Percentiles rank a stretch among this genome's conserved stretches.
Conservation (phyloP, 2,329 filamentous ascomycete genomes). For the Fusarium bulbicola region DNA sequence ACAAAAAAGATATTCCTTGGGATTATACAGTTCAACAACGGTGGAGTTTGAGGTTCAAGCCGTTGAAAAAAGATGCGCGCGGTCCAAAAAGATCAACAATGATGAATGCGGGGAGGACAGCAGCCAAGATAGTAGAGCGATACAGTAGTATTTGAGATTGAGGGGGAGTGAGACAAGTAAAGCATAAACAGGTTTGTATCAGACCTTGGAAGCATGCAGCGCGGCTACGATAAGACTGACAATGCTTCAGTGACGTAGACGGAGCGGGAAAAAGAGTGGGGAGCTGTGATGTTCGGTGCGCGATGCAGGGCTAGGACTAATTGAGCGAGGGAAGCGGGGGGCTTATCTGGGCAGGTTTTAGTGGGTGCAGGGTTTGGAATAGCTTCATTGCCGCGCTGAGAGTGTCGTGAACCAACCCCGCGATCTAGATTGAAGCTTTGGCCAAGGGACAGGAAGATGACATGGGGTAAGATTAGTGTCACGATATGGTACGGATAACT, state of each 20-base stretch:
- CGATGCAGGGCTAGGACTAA: slow-evolving; percentile 16
- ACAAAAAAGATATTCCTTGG: not conserved
- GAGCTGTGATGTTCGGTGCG: slow-evolving; percentile 25
- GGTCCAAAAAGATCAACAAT: not conserved
- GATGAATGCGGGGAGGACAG: not conserved
- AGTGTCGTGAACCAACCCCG: slow-evolving; percentile 13
- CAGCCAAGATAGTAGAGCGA: not conserved
- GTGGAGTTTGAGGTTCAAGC: not conserved
- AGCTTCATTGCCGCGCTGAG: slow-evolving; percentile 28
- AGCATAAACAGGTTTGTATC: slow-evolving; percentile 6
- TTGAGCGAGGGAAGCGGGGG: not conserved
- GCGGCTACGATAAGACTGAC: slow-evolving; percentile 42
- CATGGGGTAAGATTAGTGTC: slow-evolving; percentile 2
- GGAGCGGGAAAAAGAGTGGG: slow-evolving; percentile 12
- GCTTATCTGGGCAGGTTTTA: not conserved
- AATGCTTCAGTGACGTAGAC: slow-evolving; percentile 40
- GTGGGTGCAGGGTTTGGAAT: not conserved
- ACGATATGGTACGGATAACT: not conserved
- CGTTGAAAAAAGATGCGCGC: slow-evolving; percentile 4
- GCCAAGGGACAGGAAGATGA: not conserved
- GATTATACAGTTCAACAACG: not conserved
- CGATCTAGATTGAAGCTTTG: slow-evolving; percentile 25
- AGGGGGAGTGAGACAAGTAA: slow-evolving; percentile 10
- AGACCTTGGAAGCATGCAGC: slow-evolving; percentile 4
- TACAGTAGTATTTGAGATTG: not conserved